Conservation (phyloP, 169 alveolate genomes). For the Cryptosporidium canis region DNA sequence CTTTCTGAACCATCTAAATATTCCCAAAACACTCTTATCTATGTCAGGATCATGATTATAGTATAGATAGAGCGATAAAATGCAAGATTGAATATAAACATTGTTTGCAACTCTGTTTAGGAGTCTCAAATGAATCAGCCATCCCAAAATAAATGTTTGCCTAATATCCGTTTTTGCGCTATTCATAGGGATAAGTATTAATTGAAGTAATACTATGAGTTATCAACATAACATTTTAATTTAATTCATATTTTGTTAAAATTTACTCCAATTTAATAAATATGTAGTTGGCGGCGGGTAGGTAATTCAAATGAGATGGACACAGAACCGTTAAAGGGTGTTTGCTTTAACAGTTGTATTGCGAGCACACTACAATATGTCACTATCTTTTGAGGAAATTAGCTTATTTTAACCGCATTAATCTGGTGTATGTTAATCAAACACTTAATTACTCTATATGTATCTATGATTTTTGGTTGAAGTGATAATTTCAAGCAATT, state of each 20-base stretch:
- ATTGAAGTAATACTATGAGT: background rate
- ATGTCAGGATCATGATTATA: background rate
- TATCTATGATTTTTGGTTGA: too few species aligned
- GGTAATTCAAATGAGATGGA: too few species aligned
- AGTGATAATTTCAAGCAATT: background rate
- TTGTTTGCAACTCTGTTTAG: slow-evolving; percentile 40
- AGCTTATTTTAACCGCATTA: too few species aligned
- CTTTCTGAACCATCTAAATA: slow-evolving; percentile 58
- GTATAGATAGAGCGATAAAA: slow-evolving; percentile 27
- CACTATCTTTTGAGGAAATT: too few species aligned
- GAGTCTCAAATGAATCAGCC: slow-evolving; percentile 36
- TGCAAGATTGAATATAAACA: slow-evolving; percentile 10
- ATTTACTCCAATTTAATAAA: too few species aligned
- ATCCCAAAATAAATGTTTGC: slow-evolving; percentile 1
- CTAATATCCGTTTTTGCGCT: background rate
- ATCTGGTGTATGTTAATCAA: too few species aligned
- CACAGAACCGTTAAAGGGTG: too few species aligned
- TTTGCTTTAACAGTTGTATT: too few species aligned
- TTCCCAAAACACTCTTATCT: background rate
- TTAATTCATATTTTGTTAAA: background rate
- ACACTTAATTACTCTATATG: too few species aligned
- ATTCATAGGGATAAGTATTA: background rate
- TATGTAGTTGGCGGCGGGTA: too few species aligned
- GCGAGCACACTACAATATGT: too few species aligned
- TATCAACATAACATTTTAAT: background rate